Percentiles rank a stretch among this genome's conserved stretches.
These are phyloP conservation scores for Acanthamoeba castellanii DNA, from an alignment of 208 protist genomes.

Conservation along the genomic window DNA sequence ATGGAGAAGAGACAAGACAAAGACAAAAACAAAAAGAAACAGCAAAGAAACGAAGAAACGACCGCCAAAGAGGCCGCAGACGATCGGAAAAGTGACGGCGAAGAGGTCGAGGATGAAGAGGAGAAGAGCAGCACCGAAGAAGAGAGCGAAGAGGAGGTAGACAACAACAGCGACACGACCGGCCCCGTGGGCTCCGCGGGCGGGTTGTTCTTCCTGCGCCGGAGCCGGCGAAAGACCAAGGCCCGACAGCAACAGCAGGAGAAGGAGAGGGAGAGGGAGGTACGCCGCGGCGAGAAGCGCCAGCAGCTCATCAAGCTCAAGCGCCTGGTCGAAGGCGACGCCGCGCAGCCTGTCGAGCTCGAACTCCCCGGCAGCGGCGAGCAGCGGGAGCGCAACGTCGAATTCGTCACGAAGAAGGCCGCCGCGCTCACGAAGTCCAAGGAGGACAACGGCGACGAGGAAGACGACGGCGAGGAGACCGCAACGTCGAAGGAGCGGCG, in stretches of 20 bases:
- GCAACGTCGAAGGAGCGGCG: not conserved
- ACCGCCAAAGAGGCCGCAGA: not conserved
- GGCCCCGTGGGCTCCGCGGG: not conserved
- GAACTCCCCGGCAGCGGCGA: not conserved
- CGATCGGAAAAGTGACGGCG: not conserved
- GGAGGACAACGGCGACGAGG: not conserved
- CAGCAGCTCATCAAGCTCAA: constrained; percentile 12
- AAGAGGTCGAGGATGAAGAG: not conserved
- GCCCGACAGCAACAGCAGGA: not conserved
- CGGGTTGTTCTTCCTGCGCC: not conserved
- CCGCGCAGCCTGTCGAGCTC: not conserved
- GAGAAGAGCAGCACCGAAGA: not conserved
- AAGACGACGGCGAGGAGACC: no score
- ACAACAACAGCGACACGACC: not conserved
- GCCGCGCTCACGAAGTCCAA: not conserved
- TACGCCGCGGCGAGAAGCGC: not conserved
- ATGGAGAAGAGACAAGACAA: no score
- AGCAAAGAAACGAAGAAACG: not conserved
- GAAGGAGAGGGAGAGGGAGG: not conserved
- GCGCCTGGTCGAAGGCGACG: not conserved
- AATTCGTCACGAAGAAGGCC: not conserved
- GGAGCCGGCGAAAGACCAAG: not conserved
- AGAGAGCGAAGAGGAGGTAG: not conserved
- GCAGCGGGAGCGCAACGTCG: not conserved
- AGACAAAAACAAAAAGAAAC: not conserved